phyloP scores from a whole-genome alignment of 2,329 filamentous ascomycete genomes.

The Immersiporthe knoxdaviesiana region DNA sequence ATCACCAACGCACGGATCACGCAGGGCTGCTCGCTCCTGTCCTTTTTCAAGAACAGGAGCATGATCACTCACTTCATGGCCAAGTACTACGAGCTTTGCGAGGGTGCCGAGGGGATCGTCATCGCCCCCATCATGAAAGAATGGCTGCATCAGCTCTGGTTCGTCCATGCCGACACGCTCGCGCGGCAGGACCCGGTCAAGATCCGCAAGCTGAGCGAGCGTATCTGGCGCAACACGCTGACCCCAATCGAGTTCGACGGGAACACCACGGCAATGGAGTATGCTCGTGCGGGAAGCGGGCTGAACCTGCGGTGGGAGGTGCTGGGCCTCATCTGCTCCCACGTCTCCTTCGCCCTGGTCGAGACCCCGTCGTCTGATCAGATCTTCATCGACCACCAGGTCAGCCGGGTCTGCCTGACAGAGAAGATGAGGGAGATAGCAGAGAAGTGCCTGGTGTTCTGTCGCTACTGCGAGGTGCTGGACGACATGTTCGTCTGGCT shows the following conservation, averaged over 20 bases:
- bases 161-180: conserved; percentile 36
- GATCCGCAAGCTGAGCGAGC: conserved; percentile 38
- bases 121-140: conserved; percentile 39
- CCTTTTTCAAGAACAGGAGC: conserved; percentile 38
- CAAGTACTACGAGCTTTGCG: conserved; percentile 37
- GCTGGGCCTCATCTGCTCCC: conserved; percentile 39
- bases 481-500: conserved; percentile 42
- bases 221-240: conserved; percentile 41
- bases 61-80: conserved; percentile 38
- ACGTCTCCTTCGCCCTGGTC: conserved; percentile 36
- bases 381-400: conserved; percentile 36
- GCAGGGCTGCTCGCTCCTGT: conserved; percentile 38
- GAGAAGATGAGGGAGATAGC: conserved; percentile 38
- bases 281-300: conserved; percentile 37
- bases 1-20: conserved; percentile 39
- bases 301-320: conserved; percentile 41
- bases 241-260: conserved; percentile 36
- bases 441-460: conserved; percentile 38
- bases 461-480: conserved; percentile 39
- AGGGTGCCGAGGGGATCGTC: conserved; percentile 35
- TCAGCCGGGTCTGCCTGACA: conserved; percentile 35
- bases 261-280: conserved; percentile 36
- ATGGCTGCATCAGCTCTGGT: conserved; percentile 38
- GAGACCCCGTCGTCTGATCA: conserved; percentile 36
- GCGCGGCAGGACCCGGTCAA: conserved; percentile 39